phyloP scores from a whole-genome alignment of 179 eudicot species.

The Actinidia arguta region DNA sequence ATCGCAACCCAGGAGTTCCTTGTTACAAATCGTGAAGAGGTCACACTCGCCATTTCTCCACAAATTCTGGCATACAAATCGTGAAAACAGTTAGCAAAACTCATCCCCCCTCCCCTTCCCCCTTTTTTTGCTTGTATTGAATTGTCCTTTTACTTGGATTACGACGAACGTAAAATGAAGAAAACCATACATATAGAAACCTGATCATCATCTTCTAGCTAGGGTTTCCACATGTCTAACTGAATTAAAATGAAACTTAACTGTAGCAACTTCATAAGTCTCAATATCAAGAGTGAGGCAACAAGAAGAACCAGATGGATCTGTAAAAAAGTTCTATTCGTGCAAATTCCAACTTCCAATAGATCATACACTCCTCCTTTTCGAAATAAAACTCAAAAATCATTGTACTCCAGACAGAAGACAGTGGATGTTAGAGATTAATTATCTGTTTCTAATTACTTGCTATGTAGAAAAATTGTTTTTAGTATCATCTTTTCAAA shows the following conservation, averaged over 20 bases:
- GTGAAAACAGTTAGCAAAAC: neutral
- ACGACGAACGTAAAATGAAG: neutral
- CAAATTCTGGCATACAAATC: neutral
- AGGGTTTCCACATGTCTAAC: too few species aligned
- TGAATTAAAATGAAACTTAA: neutral
- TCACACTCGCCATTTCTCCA: slow-evolving; percentile 3
- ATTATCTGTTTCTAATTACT: too few species aligned
- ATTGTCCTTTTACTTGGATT: neutral
- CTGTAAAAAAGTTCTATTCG: neutral
- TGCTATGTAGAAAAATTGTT: too few species aligned
- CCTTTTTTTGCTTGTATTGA: neutral
- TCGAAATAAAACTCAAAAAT: too few species aligned
- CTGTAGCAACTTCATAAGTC: neutral
- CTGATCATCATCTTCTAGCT: too few species aligned
- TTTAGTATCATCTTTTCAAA: too few species aligned
- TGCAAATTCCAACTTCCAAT: too few species aligned
- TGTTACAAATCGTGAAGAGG: neutral
- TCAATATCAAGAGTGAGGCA: neutral
- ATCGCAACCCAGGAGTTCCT: neutral
- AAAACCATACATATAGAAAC: neutral
- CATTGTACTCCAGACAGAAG: too few species aligned
- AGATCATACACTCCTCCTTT: too few species aligned
- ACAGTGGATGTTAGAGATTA: too few species aligned
- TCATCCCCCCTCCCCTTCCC: neutral
- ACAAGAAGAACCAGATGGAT: too few species aligned